Base-by-base conservation (phyloP, 495 filamentous ascomycete genomes). In the Choiromyces venosus region DNA sequence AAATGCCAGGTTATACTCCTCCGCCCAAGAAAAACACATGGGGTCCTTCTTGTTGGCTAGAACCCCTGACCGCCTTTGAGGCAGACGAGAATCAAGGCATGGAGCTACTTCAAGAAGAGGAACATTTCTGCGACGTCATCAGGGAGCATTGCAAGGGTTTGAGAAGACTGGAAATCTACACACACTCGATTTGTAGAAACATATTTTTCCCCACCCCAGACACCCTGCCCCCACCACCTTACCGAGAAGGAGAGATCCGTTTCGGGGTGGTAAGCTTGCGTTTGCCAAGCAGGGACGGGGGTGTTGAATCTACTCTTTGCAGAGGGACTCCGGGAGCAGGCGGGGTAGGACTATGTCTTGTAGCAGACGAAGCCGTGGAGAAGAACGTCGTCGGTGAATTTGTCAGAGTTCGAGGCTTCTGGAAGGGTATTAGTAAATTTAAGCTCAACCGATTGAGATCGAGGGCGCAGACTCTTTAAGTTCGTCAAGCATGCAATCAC, bases 121-220 rank as follows among this genome's bases (percentile, higher is more conserved):
- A 56, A 10, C 46, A 56, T 56, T 56, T 56, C 46, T 56, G 46
- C 46, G 46, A 56, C n/a, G 46, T 25, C n/a, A 56, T 56, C 46
- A 56, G 46, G 46, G 46, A 56, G 46, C 46, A 56, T 56, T 56
- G 46, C n/a, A 56, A 56, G 4, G 46, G 46, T 12, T 56, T 56
- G n/a, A 56, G 46, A 56, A 56, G 46, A 12, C n/a, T 56, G n/a
- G 46, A 56, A 56, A 56, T 56, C n/a, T 56, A 56, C 46, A 56
- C 46, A 12, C 46, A 56, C n/a, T 56, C 46, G 21, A n/a, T 56
- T 25, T 56, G 46, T 56, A 56, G 46, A 56, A 56, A 56, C 46
- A 25, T 56, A 56, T 56, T 56, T 25, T 56, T 56, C 46, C 46
- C 46, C 46, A 56, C 46, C 12, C 46, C 46, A 25, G 46, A 56